Evolutionary conservation across 768 basidiomycete species (phyloP).

Genomic region (Leccinellum luteum): DNA sequence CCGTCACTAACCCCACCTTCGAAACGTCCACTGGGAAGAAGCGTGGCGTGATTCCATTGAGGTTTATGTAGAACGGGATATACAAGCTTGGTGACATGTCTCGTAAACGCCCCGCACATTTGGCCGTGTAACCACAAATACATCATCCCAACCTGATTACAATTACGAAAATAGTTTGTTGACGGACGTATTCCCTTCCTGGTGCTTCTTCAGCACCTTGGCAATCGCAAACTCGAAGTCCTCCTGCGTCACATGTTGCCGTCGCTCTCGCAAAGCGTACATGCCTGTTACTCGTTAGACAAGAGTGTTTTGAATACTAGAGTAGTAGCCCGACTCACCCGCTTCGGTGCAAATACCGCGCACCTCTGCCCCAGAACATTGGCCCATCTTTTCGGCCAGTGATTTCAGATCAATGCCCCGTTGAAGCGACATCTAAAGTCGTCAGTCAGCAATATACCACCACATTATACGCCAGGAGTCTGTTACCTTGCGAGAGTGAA

Average conservation of each 20-base stretch:
- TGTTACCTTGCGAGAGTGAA: constrained; percentile 60
- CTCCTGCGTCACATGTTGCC: constrained; percentile 97
- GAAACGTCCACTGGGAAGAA: too few species aligned
- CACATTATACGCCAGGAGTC: background rate
- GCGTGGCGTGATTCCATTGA: too few species aligned
- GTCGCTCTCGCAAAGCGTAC: constrained; percentile 93
- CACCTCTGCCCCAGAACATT: constrained; percentile 97
- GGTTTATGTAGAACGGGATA: too few species aligned
- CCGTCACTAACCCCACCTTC: too few species aligned
- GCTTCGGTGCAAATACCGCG: constrained; percentile 97
- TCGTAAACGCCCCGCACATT: too few species aligned
- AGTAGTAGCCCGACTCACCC: constrained; percentile 42
- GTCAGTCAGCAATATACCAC: background rate
- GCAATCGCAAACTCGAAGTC: constrained; percentile 99
- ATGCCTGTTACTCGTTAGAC: constrained; percentile 52
- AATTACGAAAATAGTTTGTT: constrained; percentile 82
- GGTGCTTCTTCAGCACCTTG: constrained; percentile 96
- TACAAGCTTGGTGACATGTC: too few species aligned
- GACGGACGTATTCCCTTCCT: constrained; percentile 90
- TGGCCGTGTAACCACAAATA: too few species aligned
- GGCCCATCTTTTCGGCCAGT: constrained; percentile 98
- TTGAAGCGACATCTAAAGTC: constrained; percentile 87
- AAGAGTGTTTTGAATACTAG: background rate
- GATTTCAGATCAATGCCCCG: constrained; percentile 96
- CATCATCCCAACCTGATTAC: too few species aligned